Percentiles rank a stretch among this genome's conserved stretches.
Conservation (phyloP, 2,329 filamentous ascomycete genomes). For the Fusarium beomiforme region DNA sequence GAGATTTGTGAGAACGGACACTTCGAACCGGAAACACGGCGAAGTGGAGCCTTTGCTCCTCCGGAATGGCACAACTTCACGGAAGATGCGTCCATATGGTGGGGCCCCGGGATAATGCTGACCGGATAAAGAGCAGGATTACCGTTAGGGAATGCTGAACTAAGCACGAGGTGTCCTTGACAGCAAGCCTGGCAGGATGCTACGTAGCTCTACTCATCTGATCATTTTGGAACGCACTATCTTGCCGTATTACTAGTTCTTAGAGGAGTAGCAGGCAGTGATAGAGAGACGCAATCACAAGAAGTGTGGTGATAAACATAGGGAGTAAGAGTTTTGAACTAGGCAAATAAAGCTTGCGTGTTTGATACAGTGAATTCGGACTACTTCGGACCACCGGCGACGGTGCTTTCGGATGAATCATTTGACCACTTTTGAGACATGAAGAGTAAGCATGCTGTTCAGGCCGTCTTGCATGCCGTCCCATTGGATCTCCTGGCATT, state of each 20-base stretch:
- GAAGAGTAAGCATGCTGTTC: constrained; percentile 16
- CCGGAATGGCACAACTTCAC: constrained; percentile 15
- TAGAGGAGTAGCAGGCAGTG: constrained; percentile 28
- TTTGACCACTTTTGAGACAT: constrained; percentile 4
- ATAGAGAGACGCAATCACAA: constrained; percentile 21
- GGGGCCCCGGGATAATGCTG: not conserved
- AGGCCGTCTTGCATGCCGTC: not conserved
- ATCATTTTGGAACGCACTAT: too few species aligned
- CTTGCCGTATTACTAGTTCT: not conserved
- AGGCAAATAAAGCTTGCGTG: constrained; percentile 31
- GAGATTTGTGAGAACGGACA: not conserved
- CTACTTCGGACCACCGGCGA: not conserved
- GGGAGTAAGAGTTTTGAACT: not conserved
- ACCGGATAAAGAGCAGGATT: constrained; percentile 5
- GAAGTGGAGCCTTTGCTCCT: constrained; percentile 15
- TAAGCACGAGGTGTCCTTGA: not conserved
- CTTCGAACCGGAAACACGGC: constrained; percentile 23
- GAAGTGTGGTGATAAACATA: not conserved
- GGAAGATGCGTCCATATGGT: not conserved
- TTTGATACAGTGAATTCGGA: not conserved
- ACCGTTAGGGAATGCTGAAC: constrained; percentile 6
- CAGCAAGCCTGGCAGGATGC: not conserved
- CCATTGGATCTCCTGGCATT: constrained; percentile 23
- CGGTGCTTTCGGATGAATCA: not conserved
- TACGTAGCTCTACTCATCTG: not conserved